Evolutionary conservation across 177 flowering plant genomes (phyloP).

Genomic region (Vitis hybrid): DNA sequence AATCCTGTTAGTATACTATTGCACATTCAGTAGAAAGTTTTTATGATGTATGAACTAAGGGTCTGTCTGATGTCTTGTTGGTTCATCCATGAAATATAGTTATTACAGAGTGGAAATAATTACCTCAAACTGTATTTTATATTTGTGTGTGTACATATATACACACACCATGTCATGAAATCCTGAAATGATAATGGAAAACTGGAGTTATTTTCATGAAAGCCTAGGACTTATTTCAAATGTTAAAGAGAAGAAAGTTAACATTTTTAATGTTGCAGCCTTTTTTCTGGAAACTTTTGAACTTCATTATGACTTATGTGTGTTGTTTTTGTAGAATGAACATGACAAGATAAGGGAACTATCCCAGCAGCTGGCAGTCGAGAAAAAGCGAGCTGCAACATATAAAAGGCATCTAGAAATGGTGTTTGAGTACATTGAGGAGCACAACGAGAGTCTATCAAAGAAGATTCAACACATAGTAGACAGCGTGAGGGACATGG

Average conservation of each 20-base stretch:
- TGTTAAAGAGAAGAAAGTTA: background rate
- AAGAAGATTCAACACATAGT: conserved; percentile 62
- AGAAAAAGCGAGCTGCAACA: conserved; percentile 52
- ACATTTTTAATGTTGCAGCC: background rate
- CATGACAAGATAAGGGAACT: conserved; percentile 62
- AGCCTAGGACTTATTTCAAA: background rate
- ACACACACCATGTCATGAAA: too few relatives aligned
- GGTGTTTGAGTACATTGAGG: conserved; percentile 62
- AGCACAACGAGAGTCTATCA: conserved; percentile 57
- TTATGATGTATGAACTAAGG: background rate
- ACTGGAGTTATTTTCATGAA: background rate
- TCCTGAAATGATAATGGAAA: background rate
- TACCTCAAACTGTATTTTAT: background rate
- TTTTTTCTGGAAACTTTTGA: background rate
- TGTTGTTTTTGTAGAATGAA: conserved; percentile 42
- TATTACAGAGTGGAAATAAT: background rate
- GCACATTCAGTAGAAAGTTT: background rate
- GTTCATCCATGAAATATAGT: background rate
- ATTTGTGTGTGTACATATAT: too few relatives aligned
- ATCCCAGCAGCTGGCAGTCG: conserved; percentile 54
- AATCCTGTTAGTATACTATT: background rate
- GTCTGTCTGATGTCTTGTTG: background rate
- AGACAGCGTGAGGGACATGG: conserved; percentile 53
- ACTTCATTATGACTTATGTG: too few relatives aligned
- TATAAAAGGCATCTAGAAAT: conserved; percentile 67